Evolutionary conservation across 2,329 filamentous ascomycete genomes (phyloP).

Genomic region (Fusarium verrucosum): DNA sequence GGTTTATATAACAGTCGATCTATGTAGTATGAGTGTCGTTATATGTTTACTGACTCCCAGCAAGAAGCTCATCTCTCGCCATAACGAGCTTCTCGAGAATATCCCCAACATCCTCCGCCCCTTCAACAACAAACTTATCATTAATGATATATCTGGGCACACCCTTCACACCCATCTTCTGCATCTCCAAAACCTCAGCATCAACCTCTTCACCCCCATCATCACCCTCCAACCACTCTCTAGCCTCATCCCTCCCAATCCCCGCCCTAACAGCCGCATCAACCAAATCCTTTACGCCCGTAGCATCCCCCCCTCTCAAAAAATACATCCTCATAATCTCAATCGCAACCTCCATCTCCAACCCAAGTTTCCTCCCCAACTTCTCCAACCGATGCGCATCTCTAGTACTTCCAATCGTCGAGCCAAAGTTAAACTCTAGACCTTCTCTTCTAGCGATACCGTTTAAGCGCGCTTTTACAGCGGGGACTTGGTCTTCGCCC

Average conservation of each 20-base stretch:
- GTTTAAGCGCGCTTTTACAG: constrained; percentile 66
- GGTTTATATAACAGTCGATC: not conserved
- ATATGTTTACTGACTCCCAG: not conserved
- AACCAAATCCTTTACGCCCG: constrained; percentile 61
- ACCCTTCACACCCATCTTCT: constrained; percentile 64
- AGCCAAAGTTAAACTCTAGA: constrained; percentile 74
- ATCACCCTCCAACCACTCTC: constrained; percentile 62
- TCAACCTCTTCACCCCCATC: constrained; percentile 67
- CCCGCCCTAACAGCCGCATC: constrained; percentile 64
- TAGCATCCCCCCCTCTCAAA: constrained; percentile 71
- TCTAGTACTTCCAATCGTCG: constrained; percentile 55
- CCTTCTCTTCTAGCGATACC: constrained; percentile 70
- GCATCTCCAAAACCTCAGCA: constrained; percentile 62
- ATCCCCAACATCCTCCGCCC: constrained; percentile 74
- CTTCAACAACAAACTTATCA: constrained; percentile 71
- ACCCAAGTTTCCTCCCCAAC: constrained; percentile 62
- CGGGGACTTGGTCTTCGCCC: constrained; percentile 67
- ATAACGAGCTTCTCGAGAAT: constrained; percentile 74
- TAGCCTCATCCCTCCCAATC: constrained; percentile 61
- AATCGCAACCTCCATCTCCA: constrained; percentile 69
- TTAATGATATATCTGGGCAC: constrained; percentile 83
- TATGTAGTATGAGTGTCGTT: not conserved
- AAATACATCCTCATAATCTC: constrained; percentile 74
- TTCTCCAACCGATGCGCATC: constrained; percentile 69
- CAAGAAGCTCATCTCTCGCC: constrained; percentile 49